Conservation (phyloP, 129 eudicot genomes). For the carrot (Daucus carota) region DNA sequence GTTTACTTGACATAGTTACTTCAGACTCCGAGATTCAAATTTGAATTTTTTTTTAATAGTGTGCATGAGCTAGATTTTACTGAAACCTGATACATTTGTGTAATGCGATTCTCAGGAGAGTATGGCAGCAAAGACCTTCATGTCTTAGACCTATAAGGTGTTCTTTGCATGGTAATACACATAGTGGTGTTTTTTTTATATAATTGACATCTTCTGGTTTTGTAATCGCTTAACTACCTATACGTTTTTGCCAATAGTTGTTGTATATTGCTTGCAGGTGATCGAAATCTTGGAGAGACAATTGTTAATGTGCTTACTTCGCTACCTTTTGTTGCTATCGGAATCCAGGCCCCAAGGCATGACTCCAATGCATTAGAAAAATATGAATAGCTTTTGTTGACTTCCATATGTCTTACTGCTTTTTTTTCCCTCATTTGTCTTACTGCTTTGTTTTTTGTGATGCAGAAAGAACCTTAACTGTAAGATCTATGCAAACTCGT, state of each 20-base stretch:
- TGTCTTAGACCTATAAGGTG: slow-evolving; percentile 68
- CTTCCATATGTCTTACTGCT: not conserved
- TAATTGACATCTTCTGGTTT: not conserved
- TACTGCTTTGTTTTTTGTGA: slow-evolving; percentile 8
- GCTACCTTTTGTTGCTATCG: slow-evolving; percentile 83
- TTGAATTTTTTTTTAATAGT: not conserved
- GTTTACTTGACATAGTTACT: not conserved
- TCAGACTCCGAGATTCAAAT: not conserved
- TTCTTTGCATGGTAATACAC: slow-evolving; percentile 48
- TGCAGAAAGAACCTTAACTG: slow-evolving; percentile 82
- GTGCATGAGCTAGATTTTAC: not conserved
- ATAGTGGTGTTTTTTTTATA: not conserved
- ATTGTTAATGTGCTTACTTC: slow-evolving; percentile 81
- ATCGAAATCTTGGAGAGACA: slow-evolving; percentile 66
- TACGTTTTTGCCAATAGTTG: not conserved
- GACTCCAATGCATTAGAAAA: not conserved
- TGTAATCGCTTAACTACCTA: slow-evolving; percentile 3
- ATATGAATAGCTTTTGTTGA: slow-evolving; percentile 1
- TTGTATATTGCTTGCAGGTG: slow-evolving; percentile 37
- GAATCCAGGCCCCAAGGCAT: slow-evolving; percentile 83
- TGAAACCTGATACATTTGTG: not conserved
- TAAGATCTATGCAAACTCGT: slow-evolving; percentile 86
- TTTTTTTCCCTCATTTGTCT: not conserved
- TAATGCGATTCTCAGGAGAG: slow-evolving; percentile 37
- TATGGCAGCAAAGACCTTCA: slow-evolving; percentile 74